Evolutionary conservation across 495 filamentous ascomycete species (phyloP), one percentile per base, ranked within the genome.

Genomic region (Penicillium macrosclerotiorum): DNA sequence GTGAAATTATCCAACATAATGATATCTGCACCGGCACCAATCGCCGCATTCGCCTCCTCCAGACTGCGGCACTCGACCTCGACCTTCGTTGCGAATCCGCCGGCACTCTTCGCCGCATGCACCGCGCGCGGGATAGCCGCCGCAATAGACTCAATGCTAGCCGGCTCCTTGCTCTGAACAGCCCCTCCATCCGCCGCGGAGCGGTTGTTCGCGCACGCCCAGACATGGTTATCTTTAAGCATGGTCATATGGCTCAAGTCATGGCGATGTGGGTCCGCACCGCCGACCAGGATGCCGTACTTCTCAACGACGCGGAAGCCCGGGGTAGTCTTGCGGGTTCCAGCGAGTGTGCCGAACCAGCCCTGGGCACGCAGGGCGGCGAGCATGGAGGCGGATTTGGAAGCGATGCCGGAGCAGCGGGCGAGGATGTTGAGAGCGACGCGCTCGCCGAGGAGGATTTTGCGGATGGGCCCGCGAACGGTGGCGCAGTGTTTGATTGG

Each of bases 141-240:
- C 8, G 72, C 67, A 36, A 72, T 67, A 3, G 59, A 48, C 23
- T 58, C 53, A 33, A 48, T 47, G 11, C 41, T 49, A 24, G 27
- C 37, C 2, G 49, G 36, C 14, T 34, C 44, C 3, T 26, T 26
- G n/a, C n/a, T n/a, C 1, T 24, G 25, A 41, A 29, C 20, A 23
- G 37, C 45, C 11, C 46, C 46, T 0, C 58, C 58, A 29, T 59
- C 60, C 0, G 47, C 50, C 3, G 64, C 61, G 6, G 67, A 55
- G 3, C 51, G 26, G 42, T 73, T 73, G 45, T 80, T 79, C 5
- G 75, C 78, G 51, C 84, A 83, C 29, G 88, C 87, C 86, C 89
- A 94, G 22, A 98, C 82, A 64, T 98, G 93, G 63, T 98, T 98
- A 67, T 98, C 93, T 72, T 98, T 98, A 38, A 98, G 75, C 93